Evolutionary conservation across 2,329 filamentous ascomycete genomes (phyloP).

Genomic region (Chrysosporium keratinophilum): DNA sequence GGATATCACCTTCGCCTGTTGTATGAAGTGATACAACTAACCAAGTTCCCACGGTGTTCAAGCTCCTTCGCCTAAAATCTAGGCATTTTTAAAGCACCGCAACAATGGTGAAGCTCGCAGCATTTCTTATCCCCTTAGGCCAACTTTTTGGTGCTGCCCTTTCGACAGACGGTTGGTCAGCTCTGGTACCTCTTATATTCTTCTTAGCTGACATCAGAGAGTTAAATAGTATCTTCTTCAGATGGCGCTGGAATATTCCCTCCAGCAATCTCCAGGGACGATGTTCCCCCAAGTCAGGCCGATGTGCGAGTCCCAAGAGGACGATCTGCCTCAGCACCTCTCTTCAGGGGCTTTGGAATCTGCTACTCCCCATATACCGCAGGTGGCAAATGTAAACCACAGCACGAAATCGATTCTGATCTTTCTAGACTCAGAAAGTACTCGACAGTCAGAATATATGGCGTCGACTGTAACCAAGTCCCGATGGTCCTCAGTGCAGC

Average conservation of each 20-base stretch:
- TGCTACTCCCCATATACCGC: constrained; percentile 49
- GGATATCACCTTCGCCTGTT: too few relatives aligned
- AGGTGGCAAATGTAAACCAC: constrained; percentile 55
- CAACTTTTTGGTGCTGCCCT: neutral
- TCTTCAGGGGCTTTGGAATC: constrained; percentile 37
- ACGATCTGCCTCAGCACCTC: neutral
- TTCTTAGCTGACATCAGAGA: neutral
- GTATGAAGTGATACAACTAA: neutral
- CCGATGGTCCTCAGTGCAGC: constrained; percentile 52
- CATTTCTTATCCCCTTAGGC: neutral
- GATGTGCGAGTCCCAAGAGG: neutral
- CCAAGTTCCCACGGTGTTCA: neutral
- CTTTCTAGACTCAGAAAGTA: constrained; percentile 51
- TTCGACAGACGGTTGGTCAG: neutral
- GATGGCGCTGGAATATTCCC: neutral
- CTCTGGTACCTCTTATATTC: neutral
- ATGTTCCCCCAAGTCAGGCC: neutral
- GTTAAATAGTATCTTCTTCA: neutral
- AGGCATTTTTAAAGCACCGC: neutral
- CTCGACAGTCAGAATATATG: constrained; percentile 63
- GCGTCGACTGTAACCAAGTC: constrained; percentile 67
- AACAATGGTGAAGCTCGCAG: neutral
- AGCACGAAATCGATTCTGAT: constrained; percentile 53
- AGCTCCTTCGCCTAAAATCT: neutral
- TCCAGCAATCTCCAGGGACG: neutral